Evolutionary conservation across 768 basidiomycete species (phyloP).

Genomic region (Naganishia antarctica): DNA sequence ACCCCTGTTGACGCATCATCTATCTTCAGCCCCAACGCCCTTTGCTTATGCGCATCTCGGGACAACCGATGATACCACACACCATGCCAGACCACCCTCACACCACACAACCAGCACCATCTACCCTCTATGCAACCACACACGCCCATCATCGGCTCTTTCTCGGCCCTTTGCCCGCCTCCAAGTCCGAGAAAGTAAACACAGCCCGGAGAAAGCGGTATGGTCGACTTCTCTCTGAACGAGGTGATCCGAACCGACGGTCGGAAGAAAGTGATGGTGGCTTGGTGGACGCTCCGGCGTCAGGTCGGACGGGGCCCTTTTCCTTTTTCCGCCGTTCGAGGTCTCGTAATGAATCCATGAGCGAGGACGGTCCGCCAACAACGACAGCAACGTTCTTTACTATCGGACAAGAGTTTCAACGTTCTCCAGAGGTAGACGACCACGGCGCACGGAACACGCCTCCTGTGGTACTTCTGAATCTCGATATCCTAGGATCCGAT

Average conservation of each 20-base stretch:
- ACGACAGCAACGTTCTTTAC: neutral
- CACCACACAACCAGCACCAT: neutral
- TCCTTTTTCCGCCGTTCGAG: neutral
- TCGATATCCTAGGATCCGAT: too few species aligned
- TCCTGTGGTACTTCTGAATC: too few species aligned
- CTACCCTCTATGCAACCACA: neutral
- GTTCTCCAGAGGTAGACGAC: neutral
- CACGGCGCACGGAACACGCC: too few species aligned
- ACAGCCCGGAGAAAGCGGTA: neutral
- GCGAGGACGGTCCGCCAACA: neutral
- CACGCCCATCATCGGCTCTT: slow-evolving; percentile 7
- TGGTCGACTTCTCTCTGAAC: neutral
- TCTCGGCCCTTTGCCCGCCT: slow-evolving; percentile 4
- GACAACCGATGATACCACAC: neutral
- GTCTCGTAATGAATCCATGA: neutral
- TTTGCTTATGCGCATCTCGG: neutral
- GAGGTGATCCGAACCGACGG: too few species aligned
- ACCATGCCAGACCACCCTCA: neutral
- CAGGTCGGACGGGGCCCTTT: neutral
- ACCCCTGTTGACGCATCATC: slow-evolving; percentile 2
- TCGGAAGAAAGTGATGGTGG: too few species aligned
- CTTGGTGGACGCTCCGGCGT: neutral
- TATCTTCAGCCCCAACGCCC: neutral
- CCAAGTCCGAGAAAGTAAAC: neutral
- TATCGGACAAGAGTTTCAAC: slow-evolving; percentile 6